phyloP scores from a whole-genome alignment of 2,329 filamentous ascomycete species.

The Macrophomina tecta region DNA sequence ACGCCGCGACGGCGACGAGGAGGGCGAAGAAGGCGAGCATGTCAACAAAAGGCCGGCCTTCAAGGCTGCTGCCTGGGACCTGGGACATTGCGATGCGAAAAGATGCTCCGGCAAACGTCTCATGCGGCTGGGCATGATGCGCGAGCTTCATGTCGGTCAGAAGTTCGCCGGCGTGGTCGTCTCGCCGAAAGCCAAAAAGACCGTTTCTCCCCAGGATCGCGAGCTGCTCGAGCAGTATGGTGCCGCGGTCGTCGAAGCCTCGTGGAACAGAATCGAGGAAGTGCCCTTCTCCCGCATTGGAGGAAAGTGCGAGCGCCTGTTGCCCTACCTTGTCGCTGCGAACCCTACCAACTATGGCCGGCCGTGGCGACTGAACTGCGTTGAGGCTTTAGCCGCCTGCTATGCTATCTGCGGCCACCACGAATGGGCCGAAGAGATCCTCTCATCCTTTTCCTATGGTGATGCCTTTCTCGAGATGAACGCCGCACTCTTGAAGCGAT shows the following conservation, averaged over 20 bases:
- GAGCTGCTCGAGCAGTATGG: constrained; percentile 85
- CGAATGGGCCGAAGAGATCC: constrained; percentile 86
- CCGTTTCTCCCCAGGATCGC: constrained; percentile 82
- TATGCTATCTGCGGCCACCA: constrained; percentile 91
- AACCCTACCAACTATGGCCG: constrained; percentile 98
- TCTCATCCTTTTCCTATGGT: constrained; percentile 88
- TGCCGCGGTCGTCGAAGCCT: constrained; percentile 95
- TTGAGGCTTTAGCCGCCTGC: constrained; percentile 89
- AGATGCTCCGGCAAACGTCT: constrained; percentile 94
- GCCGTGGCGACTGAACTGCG: constrained; percentile 94
- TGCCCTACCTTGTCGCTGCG: constrained; percentile 94
- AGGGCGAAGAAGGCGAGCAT: constrained; percentile 44
- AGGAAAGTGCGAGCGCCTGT: constrained; percentile 85
- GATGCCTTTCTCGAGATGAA: constrained; percentile 92
- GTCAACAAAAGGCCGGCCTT: constrained; percentile 56
- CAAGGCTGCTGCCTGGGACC: constrained; percentile 97
- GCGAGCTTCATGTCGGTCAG: constrained; percentile 88
- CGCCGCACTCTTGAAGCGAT: constrained; percentile 76
- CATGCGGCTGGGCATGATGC: constrained; percentile 91
- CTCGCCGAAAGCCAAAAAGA: constrained; percentile 88
- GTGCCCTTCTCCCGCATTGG: constrained; percentile 91
- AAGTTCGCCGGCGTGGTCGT: constrained; percentile 92
- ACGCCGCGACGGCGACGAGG: constrained; percentile 52
- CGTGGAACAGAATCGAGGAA: constrained; percentile 91
- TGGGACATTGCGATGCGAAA: constrained; percentile 97